Evolutionary conservation across 306 rosid genomes (phyloP).

Genomic region (Vigna nakashimae): DNA sequence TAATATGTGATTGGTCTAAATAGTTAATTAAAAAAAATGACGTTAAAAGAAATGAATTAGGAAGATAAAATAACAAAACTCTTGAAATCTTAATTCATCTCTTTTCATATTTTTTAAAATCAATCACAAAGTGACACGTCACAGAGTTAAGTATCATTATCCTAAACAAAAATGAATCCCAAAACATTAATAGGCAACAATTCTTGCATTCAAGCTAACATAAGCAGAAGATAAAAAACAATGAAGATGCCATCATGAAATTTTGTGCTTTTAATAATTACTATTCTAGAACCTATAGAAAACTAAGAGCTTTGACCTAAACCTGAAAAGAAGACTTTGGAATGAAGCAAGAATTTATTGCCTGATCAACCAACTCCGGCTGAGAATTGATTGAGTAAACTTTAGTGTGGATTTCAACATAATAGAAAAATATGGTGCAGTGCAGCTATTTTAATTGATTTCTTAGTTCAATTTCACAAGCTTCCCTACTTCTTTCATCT

Average conservation of each 20-base stretch:
- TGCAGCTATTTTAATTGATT: not conserved
- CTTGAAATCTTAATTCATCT: too few species aligned
- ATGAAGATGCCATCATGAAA: not conserved
- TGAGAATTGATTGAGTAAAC: slow-evolving; percentile 21
- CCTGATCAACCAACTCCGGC: slow-evolving; percentile 2
- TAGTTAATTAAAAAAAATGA: too few species aligned
- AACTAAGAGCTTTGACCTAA: not conserved
- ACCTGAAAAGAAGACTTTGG: slow-evolving; percentile 22
- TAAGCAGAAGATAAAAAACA: not conserved
- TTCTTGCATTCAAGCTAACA: slow-evolving; percentile 18
- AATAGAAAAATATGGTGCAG: not conserved
- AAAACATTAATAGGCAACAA: not conserved
- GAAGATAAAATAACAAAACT: too few species aligned
- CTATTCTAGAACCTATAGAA: not conserved
- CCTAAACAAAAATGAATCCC: not conserved
- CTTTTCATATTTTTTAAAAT: too few species aligned
- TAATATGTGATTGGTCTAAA: too few species aligned
- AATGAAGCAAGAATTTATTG: slow-evolving; percentile 7
- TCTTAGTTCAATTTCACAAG: too few species aligned
- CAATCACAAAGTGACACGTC: too few species aligned
- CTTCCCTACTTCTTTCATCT: too few species aligned
- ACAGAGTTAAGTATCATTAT: not conserved
- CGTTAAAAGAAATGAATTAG: too few species aligned
- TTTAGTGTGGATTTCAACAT: not conserved
- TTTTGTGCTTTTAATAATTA: not conserved